Conservation (phyloP, 2,329 filamentous ascomycete genomes). For the Microcera coccophila region DNA sequence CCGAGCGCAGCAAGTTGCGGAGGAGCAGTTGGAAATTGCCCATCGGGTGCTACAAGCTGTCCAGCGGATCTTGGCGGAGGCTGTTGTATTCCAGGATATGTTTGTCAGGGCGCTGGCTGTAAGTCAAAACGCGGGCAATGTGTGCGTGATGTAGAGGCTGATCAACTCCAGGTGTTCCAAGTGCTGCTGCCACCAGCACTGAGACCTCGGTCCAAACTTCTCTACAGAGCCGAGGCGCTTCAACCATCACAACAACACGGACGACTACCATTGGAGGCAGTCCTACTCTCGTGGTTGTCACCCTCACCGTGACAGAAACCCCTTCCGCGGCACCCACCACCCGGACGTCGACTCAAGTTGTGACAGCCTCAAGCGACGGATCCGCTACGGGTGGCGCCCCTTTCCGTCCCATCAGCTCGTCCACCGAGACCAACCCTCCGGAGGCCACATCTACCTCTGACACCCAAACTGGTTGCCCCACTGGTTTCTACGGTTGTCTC, state of each 20-base stretch:
- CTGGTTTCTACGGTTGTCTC: slow-evolving; percentile 86
- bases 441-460: slow-evolving; percentile 32
- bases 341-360: slow-evolving; percentile 32
- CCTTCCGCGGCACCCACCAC: slow-evolving; percentile 10
- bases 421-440: slow-evolving; percentile 34
- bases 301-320: not conserved
- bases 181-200: slow-evolving; percentile 25
- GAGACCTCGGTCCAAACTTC: slow-evolving; percentile 16
- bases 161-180: slow-evolving; percentile 30
- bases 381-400: slow-evolving; percentile 40
- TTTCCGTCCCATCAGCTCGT: slow-evolving; percentile 43
- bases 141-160: slow-evolving; percentile 1
- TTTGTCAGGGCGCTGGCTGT: slow-evolving; percentile 69
- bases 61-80: slow-evolving; percentile 63
- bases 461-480: slow-evolving; percentile 61
- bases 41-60: slow-evolving; percentile 60
- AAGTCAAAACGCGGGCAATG: slow-evolving; percentile 32
- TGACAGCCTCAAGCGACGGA: slow-evolving; percentile 27
- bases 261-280: slow-evolving; percentile 35
- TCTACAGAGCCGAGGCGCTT: slow-evolving; percentile 1
- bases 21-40: slow-evolving; percentile 60
- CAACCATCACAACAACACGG: slow-evolving; percentile 29
- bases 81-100: slow-evolving; percentile 70
- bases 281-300: slow-evolving; percentile 3
- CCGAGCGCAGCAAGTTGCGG: slow-evolving; percentile 60